These are phyloP conservation scores for Apostasia shenzhenica DNA, from an alignment of 106 monocot genomes.

Conservation along the genomic window DNA sequence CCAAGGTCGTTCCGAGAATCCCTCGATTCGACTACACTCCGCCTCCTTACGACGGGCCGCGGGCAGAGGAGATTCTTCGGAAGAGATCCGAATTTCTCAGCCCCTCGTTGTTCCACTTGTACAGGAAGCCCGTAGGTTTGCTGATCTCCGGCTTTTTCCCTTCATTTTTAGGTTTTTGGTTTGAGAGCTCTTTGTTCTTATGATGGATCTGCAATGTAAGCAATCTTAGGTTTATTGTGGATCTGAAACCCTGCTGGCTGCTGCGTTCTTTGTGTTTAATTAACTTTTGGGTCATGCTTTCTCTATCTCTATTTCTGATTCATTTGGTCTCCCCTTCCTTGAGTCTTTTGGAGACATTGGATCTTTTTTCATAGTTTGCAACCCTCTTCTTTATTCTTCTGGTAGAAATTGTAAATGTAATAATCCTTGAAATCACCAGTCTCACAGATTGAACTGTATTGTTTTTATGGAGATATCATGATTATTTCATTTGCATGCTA, in stretches of 20 bases:
- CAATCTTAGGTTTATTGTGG: too few species aligned
- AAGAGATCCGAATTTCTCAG: slow-evolving; percentile 73
- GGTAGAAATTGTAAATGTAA: too few species aligned
- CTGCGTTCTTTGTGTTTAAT: neutral
- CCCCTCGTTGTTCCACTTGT: slow-evolving; percentile 76
- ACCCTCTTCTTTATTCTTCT: too few species aligned
- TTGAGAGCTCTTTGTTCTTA: neutral
- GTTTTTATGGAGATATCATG: too few species aligned
- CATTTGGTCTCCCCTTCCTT: neutral
- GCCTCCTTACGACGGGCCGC: slow-evolving; percentile 65
- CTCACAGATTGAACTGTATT: too few species aligned
- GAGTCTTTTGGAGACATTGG: too few species aligned
- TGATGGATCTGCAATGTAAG: too few species aligned
- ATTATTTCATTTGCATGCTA: too few species aligned
- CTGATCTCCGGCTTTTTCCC: neutral
- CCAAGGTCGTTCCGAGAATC: slow-evolving; percentile 40
- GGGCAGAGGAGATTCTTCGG: slow-evolving; percentile 50
- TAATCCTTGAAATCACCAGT: too few species aligned
- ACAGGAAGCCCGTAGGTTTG: slow-evolving; percentile 62
- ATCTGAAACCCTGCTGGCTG: too few species aligned
- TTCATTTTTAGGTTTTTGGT: neutral
- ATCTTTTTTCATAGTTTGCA: too few species aligned
- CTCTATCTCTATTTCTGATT: neutral
- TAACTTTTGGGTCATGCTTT: neutral
- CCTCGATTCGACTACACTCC: slow-evolving; percentile 72